A percentile compares a stretch with the other conserved stretches of the same genome.
phyloP scores from a whole-genome alignment of 352 stramenopile species.

The Globisporangium sylvaticum region DNA sequence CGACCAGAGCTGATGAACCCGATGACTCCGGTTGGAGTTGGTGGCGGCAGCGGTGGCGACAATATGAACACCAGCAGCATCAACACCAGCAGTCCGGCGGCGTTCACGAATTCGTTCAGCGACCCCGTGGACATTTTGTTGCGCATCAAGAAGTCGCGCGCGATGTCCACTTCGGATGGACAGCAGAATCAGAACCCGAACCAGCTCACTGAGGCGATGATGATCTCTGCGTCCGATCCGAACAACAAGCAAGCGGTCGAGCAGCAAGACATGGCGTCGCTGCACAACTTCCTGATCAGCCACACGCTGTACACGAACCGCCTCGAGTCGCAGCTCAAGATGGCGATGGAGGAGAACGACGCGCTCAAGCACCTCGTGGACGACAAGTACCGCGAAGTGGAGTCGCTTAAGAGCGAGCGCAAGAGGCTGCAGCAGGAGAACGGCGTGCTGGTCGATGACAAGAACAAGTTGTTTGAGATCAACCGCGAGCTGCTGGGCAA shows the following conservation, averaged over 20 bases:
- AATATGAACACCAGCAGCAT: constrained; percentile 5
- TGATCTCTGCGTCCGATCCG: constrained; percentile 14
- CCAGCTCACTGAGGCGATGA: constrained; percentile 18
- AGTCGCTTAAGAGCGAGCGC: constrained; percentile 44
- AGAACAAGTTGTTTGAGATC: constrained; percentile 80
- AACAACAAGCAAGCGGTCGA: constrained; percentile 30
- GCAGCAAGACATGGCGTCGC: constrained; percentile 49
- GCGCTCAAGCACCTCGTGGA: constrained; percentile 44
- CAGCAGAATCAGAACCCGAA: constrained; percentile 12
- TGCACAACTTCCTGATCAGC: constrained; percentile 69
- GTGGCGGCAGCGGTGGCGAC: constrained; percentile 10
- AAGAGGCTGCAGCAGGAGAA: constrained; percentile 71
- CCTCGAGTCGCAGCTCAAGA: constrained; percentile 69
- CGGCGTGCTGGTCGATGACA: constrained; percentile 57
- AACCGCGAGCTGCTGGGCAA: constrained; percentile 67
- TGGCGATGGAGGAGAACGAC: constrained; percentile 62
- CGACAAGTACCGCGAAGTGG: constrained; percentile 50
- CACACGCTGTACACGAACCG: constrained; percentile 73
- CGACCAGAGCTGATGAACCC: constrained; percentile 22
- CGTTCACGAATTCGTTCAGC: constrained; percentile 58
- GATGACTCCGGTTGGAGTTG: constrained; percentile 15
- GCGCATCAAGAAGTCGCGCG: constrained; percentile 70
- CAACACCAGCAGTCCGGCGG: constrained; percentile 12
- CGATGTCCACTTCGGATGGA: constrained; percentile 15
- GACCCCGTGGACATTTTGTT: constrained; percentile 75